Conservation (phyloP, 179 eudicot species). For the Spinacia oleracea region DNA sequence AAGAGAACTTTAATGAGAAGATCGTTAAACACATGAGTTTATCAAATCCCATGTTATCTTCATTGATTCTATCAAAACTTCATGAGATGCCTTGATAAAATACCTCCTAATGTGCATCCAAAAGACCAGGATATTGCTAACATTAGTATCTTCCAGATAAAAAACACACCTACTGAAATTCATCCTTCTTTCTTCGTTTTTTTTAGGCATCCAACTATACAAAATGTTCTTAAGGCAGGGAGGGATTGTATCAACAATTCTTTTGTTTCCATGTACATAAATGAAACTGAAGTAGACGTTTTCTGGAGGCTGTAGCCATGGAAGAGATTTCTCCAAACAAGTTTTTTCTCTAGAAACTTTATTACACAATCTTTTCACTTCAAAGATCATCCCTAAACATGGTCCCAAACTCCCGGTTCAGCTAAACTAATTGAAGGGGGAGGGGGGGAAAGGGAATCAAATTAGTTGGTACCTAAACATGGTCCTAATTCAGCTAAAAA, state of each 20-base stretch:
- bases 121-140: not conserved
- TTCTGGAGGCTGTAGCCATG: not conserved
- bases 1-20: not conserved
- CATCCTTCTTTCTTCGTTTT: not conserved
- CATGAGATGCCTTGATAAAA: not conserved
- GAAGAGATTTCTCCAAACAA: not conserved
- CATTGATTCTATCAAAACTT: not conserved
- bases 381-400: not conserved
- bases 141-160: not conserved
- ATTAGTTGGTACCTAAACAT: too few relatives aligned
- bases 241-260: not conserved
- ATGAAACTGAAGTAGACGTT: not conserved
- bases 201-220: not conserved
- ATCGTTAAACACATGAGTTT: not conserved
- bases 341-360: not conserved
- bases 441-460: too few relatives aligned
- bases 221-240: not conserved
- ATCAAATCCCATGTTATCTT: not conserved
- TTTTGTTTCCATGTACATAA: not conserved
- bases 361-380: not conserved
- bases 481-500: not conserved
- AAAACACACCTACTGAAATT: not conserved
- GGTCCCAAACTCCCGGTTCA: not conserved
- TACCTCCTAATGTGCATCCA: not conserved
- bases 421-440: too few relatives aligned